Base-by-base conservation (phyloP, 2,329 filamentous ascomycete species). In the Diaporthe vaccinii region DNA sequence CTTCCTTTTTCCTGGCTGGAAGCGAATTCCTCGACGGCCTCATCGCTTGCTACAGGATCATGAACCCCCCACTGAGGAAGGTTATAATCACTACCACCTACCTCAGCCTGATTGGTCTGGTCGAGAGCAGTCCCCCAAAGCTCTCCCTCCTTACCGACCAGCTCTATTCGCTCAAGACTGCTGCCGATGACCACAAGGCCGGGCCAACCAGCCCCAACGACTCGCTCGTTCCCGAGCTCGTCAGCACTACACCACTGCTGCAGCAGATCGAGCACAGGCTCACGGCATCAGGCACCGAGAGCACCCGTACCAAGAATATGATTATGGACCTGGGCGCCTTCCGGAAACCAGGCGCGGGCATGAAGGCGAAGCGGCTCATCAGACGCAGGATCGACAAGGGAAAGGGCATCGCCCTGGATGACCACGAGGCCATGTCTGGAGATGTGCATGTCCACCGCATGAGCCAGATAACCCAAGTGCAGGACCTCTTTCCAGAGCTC, bases 401-500 rank as follows among this genome's bases (percentile, higher is more conserved):
- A 44, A 95, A 95, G 81, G 86, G 84, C 3, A 82, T 83, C 17
- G 84, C 84, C 74, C 75, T 75, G 2, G 80, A 82, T 53, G 83
- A 84, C 59, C 81, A 83, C 4, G 81, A 83, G 10, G 85, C 88
- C 8, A 77, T 81, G 9, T 80, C 84, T 8, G 83, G 82, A 3
- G 87, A 89, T 58, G 86, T 96, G 46, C 94, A 97, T 80, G 86
- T 96, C 31, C 95, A 98, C 83, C 92, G 89, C 57, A 93, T 97
- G 91, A 96, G 93, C 79, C 91, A 96, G 67, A 91, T 98, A 70
- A 93, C 93, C 0, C 95, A 97, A 82, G 89, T 99, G n/a, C 95
- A 98, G 81, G 96, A 99, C 81, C 87, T 98, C 0, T 98, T 98
- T 80, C 95, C 96, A 0, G 91, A 98, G 77, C 87, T 98, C 14